Base-by-base conservation (phyloP, 225 moss, liverwort and hornwort species). In the Bryoerythrophyllum caledonicum region DNA sequence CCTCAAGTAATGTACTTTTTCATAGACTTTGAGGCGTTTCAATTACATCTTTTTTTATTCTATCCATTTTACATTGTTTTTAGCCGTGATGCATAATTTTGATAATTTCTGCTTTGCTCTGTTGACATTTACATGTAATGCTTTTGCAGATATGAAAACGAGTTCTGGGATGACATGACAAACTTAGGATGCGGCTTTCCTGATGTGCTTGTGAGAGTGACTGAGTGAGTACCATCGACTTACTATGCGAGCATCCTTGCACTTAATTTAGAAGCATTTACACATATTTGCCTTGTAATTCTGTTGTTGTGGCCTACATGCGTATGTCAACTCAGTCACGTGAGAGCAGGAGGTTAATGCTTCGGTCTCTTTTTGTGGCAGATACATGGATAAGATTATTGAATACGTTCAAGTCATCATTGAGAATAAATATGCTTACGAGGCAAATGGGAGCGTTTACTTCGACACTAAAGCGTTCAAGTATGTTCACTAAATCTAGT, bases 401-500 rank as follows among this genome's bases (percentile, higher is more conserved):
- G 69, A 76, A 28, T 97, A 93, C 65, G 90, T 97, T 64, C 46
- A 89, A 82, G 83, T 59, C 21, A 93, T 97, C 34, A 66, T 93
- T 24, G 70, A 67, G 53, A 82, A 85, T 25, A 85, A 86, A 28
- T 91, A 84, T 74, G 97, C 92, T 11, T 97, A 97, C 84, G 83
- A 76, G 73, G 86, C 91, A 34, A 94, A 90, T 65, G 90, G 84
- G 54, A 94, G 97, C 78, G 94, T 97, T 26, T 97, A 97, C 84
- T 97, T 97, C 59, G 93, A 97, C 78, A 97, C 97, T 3, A 90
- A 85, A 84, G 87, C 91, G 27, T 97, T 97, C 86, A 90, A 60
- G 97, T 96, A 90, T 64, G 83, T 60, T 66, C 63, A 61, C 74
- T 67, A 62, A 53, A 74, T 68, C 63, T 68, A 30, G 15, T 63